These are phyloP conservation scores for Primulina huaijiensis DNA, from an alignment of 257 asterid genomes.

Conservation along the genomic window DNA sequence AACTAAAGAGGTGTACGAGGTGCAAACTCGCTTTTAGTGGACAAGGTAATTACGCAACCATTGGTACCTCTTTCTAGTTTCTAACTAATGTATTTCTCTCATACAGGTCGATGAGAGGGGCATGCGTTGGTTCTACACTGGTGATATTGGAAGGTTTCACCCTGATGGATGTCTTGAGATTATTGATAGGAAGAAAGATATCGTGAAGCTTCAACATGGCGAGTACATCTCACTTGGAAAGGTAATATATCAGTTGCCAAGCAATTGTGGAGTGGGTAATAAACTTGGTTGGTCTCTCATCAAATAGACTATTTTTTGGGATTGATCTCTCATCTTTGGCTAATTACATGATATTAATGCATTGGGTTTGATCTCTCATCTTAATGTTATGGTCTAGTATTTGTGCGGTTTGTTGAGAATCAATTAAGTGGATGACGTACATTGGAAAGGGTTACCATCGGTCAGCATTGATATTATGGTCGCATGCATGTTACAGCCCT, in stretches of 20 bases:
- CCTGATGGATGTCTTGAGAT: slow-evolving; percentile 91
- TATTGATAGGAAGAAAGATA: slow-evolving; percentile 90
- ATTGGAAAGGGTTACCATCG: background rate
- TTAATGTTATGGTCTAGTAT: background rate
- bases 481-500: too few relatives aligned
- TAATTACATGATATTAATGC: background rate
- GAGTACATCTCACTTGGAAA: slow-evolving; percentile 91
- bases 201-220: slow-evolving; percentile 92
- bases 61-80: slow-evolving; percentile 13
- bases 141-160: slow-evolving; percentile 86
- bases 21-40: slow-evolving; percentile 26
- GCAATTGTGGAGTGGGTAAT: background rate
- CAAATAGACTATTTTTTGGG: background rate
- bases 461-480: background rate
- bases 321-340: background rate
- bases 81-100: slow-evolving; percentile 13
- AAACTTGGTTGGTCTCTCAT: background rate
- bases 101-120: slow-evolving; percentile 79
- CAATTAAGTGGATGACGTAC: background rate
- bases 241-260: slow-evolving; percentile 33
- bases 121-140: slow-evolving; percentile 91
- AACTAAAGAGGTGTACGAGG: slow-evolving; percentile 77
- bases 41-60: slow-evolving; percentile 8
- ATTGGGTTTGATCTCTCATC: background rate
- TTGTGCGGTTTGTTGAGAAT: too few relatives aligned